phyloP scores from a whole-genome alignment of 2,329 filamentous ascomycete genomes.

The Calonectria pteridis region DNA sequence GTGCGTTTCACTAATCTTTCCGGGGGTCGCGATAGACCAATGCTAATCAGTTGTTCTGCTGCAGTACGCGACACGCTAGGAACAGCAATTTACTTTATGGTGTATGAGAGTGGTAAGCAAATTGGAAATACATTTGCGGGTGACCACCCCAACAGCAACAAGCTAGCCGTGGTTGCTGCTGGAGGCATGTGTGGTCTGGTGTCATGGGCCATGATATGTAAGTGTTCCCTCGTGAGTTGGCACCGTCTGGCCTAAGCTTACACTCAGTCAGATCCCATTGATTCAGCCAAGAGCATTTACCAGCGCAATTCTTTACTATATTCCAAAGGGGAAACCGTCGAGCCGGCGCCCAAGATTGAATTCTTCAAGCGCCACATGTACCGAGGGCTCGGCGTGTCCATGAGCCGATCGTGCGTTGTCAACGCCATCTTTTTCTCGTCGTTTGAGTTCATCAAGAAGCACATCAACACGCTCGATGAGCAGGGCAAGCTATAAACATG shows the following conservation, averaged over 20 bases:
- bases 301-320: conserved; percentile 84
- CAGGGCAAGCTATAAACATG: conserved; percentile 34
- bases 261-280: conserved; percentile 70
- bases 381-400: conserved; percentile 84
- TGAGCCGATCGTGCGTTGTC: conserved; percentile 83
- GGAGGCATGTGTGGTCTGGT: conserved; percentile 87
- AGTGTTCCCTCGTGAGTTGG: conserved; percentile 47
- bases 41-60: conserved; percentile 27
- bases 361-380: conserved; percentile 86
- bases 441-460: conserved; percentile 86
- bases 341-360: conserved; percentile 78
- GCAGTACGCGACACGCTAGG: conserved; percentile 85
- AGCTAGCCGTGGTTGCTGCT: conserved; percentile 81
- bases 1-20: conserved; percentile 62
- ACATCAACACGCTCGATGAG: conserved; percentile 68
- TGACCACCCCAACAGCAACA: conserved; percentile 80
- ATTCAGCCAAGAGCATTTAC: conserved; percentile 88
- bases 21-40: background rate
- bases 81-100: conserved; percentile 89
- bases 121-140: conserved; percentile 80
- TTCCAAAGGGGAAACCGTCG: conserved; percentile 72
- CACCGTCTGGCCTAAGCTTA: conserved; percentile 6
- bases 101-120: conserved; percentile 89
- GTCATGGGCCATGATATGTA: conserved; percentile 83
- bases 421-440: conserved; percentile 93